These are phyloP conservation scores for Ichthyophonus hoferi DNA, from an alignment of 208 protist species.

Conservation along the genomic window DNA sequence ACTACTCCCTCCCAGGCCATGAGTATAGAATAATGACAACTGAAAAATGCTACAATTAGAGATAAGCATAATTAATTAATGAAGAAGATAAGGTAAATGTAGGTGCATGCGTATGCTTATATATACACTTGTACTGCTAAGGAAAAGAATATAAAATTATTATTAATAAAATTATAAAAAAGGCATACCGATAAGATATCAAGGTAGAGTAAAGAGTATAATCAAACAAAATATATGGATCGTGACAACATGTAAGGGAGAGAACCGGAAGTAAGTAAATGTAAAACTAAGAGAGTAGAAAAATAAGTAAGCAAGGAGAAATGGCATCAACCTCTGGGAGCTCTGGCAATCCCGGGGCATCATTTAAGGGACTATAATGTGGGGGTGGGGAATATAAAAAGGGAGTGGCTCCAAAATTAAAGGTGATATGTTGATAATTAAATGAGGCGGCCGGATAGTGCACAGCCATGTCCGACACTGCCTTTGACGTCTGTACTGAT, in stretches of 20 bases:
- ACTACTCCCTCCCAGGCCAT: no score
- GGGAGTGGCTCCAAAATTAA: slow-evolving; percentile 2
- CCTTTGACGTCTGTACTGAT: neutral
- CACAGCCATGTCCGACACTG: neutral
- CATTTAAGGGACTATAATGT: neutral
- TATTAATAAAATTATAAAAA: no score
- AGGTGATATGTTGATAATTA: slow-evolving; percentile 12
- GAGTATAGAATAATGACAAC: no score
- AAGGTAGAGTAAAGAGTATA: no score
- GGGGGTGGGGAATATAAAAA: neutral
- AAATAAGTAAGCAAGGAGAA: neutral
- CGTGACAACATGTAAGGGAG: neutral
- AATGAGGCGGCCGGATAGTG: slow-evolving; percentile 16
- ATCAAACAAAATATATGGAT: no score
- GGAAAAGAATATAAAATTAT: no score
- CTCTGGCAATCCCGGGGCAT: neutral
- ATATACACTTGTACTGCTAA: no score
- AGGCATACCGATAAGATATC: no score
- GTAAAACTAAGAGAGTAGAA: neutral
- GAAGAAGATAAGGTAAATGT: no score
- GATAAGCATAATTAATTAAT: no score
- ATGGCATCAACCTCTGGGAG: neutral
- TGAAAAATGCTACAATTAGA: no score
- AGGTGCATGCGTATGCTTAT: no score
- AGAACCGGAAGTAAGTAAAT: neutral